Evolutionary conservation across 768 basidiomycete species (phyloP).

Genomic region (Filobasidium floriforme): DNA sequence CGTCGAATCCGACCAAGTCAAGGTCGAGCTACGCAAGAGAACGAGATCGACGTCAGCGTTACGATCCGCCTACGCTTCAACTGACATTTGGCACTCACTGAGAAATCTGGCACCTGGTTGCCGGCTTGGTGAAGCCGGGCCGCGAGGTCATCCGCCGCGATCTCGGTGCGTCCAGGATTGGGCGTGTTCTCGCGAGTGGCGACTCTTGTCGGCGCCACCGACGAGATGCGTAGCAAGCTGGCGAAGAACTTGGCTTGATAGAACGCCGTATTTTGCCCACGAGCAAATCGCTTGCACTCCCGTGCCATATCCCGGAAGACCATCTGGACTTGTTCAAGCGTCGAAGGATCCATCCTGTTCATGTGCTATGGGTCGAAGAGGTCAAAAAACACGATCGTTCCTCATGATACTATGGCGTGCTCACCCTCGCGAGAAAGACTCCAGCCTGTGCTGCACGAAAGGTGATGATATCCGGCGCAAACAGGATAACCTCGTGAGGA

Average conservation of each 20-base stretch:
- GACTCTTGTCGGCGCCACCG: constrained; percentile 18
- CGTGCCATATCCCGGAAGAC: constrained; percentile 20
- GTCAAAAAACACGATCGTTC: background rate
- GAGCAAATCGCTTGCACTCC: constrained; percentile 15
- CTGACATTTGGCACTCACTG: background rate
- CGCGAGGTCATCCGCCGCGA: constrained; percentile 5
- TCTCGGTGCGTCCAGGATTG: constrained; percentile 6
- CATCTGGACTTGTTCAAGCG: constrained; percentile 12
- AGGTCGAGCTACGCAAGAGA: constrained; percentile 4
- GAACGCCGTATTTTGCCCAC: constrained; percentile 20
- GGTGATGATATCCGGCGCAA: constrained; percentile 22
- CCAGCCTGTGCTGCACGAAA: constrained; percentile 19
- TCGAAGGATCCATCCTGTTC: constrained; percentile 12
- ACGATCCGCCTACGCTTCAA: background rate
- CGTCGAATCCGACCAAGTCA: constrained; percentile 18
- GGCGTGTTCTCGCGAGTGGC: constrained; percentile 7
- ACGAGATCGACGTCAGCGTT: background rate
- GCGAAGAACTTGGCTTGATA: constrained; percentile 23
- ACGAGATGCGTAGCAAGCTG: constrained; percentile 16
- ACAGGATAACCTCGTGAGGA: constrained; percentile 18
- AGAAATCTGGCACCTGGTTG: constrained; percentile 4
- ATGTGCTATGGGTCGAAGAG: background rate
- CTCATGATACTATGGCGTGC: background rate
- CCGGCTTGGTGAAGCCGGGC: constrained; percentile 13
- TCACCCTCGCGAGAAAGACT: constrained; percentile 22